A percentile compares a stretch with the other conserved stretches of the same genome.
phyloP scores from a whole-genome alignment of 164 flowering plant species.

The Akebia trifoliata region DNA sequence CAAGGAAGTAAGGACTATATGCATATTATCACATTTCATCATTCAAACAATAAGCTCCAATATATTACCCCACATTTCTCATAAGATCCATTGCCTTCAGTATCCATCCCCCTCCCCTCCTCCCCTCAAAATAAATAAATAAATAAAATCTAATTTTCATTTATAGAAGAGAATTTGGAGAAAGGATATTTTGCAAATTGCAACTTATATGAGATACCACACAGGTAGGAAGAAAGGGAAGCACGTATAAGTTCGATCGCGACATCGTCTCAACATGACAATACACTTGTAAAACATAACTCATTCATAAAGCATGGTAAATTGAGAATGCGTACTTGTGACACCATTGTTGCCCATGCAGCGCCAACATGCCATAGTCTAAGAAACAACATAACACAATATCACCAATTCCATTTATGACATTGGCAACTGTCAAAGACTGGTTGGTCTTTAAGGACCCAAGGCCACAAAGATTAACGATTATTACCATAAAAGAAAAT shows the following conservation, averaged over 20 bases:
- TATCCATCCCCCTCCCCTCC: neutral
- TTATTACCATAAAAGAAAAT: too few species aligned
- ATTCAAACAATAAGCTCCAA: neutral
- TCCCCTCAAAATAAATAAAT: too few species aligned
- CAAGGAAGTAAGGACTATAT: neutral
- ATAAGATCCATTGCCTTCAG: neutral
- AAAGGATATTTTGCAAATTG: neutral
- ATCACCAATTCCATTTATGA: slow-evolving; percentile 72
- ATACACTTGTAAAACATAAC: too few species aligned
- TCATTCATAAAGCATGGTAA: neutral
- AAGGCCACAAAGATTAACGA: too few species aligned
- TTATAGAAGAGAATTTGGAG: neutral
- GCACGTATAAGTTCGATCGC: neutral
- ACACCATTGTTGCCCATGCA: slow-evolving; percentile 97
- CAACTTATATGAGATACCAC: neutral
- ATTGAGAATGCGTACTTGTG: slow-evolving; percentile 54
- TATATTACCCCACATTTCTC: neutral
- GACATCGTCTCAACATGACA: neutral
- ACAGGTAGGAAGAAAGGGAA: neutral
- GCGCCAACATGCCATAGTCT: slow-evolving; percentile 97
- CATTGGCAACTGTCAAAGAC: slow-evolving; percentile 79
- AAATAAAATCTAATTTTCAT: too few species aligned
- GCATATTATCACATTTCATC: neutral
- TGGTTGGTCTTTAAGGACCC: too few species aligned
- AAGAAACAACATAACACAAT: slow-evolving; percentile 63